phyloP scores from a whole-genome alignment of 2,329 filamentous ascomycete species.

The Metarhizium humberi region DNA sequence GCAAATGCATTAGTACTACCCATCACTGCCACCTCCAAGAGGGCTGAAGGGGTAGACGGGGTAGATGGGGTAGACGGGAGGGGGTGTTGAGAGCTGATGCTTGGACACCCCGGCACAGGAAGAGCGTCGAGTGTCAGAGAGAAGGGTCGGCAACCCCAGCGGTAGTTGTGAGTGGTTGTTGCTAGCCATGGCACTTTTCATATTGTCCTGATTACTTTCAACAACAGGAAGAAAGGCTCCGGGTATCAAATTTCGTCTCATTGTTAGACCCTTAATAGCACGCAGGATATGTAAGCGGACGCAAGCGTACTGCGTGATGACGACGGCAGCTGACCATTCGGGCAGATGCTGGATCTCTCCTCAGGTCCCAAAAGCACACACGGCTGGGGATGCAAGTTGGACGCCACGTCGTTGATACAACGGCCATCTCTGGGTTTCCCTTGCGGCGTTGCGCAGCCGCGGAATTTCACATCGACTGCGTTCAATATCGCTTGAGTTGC shows the following conservation, averaged over 20 bases:
- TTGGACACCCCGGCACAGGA: background rate
- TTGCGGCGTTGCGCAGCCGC: too few species aligned
- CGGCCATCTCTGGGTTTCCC: too few species aligned
- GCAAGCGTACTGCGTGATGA: too few species aligned
- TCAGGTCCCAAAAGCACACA: background rate
- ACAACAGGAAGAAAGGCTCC: background rate
- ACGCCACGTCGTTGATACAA: too few species aligned
- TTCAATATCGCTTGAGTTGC: too few species aligned
- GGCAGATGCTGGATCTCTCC: background rate
- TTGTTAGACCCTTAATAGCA: too few species aligned
- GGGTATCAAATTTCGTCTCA: background rate
- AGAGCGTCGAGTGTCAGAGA: background rate
- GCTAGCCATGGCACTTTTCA: background rate
- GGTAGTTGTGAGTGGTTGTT: background rate
- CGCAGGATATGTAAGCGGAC: too few species aligned
- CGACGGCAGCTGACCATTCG: too few species aligned
- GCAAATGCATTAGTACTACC: background rate
- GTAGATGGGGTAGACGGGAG: background rate
- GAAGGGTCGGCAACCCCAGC: background rate
- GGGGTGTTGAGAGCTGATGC: background rate
- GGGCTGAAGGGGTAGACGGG: background rate
- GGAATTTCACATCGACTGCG: too few species aligned
- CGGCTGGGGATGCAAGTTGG: too few species aligned
- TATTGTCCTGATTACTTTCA: background rate
- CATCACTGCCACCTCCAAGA: background rate